Base-by-base conservation (phyloP, 2,329 filamentous ascomycete genomes). In the Fusarium continuum region DNA sequence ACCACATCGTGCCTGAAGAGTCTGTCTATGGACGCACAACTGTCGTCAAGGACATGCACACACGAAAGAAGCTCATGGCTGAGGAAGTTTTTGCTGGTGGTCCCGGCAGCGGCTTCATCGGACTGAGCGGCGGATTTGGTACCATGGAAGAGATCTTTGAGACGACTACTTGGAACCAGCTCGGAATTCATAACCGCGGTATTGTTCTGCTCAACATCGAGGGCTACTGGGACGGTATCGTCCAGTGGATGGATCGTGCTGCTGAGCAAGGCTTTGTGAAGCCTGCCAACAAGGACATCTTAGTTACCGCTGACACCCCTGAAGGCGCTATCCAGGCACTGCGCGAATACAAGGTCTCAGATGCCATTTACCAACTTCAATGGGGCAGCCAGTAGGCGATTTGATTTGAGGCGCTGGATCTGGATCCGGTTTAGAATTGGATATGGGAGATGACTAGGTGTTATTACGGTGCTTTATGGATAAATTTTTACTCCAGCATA, bases 111-210 rank as follows among this genome's bases (percentile, higher is more conserved):
- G 94, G 94, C 11, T 99, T 99, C 78, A 87, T 99, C 34, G 93
- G 93, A 23, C 80, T 99, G 56, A 87, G 86, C 51, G 94, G 94
- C 36, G 95, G 95, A 1, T 99, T 94, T 76, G 95, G 95, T 17
- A 99, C 95, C 3, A 85, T 98, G 74, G 95, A 99, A 80, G 95
- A 99, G 83, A 84, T 99, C 74, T 93, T 97, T 77, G 92, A 96
- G 80, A 87, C 92, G 3, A 88, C 88, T 22, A 96, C 92, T 10
- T 99, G 95, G 93, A 98, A 97, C 77, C 95, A 98, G 80, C 79
- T 99, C 44, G 94, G 95, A 1, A 98, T 99, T 66, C 95, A 98
- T 78, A 83, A 83, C 69, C 82, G 85, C 44, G 91, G 90, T 4
- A 88, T 98, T 39, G 88, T 94, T 49, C 80, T 97, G 43, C 86